A percentile compares a stretch with the other conserved stretches of the same genome.
Evolutionary conservation across 176 grass and related monocot species (phyloP).

Genomic region (Triticum dicoccoides): DNA sequence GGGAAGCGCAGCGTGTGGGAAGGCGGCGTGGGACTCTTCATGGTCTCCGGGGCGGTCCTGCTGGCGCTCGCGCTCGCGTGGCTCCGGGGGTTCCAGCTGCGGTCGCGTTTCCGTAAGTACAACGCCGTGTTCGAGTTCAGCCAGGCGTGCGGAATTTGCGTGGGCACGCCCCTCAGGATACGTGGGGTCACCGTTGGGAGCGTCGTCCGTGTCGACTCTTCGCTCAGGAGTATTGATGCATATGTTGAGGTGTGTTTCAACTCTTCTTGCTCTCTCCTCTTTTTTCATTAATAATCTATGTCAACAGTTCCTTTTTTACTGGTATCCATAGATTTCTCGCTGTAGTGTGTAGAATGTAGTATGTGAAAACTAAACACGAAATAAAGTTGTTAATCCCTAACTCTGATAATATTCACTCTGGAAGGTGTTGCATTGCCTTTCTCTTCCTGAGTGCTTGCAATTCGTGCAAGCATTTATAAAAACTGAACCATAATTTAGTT

Average conservation of each 20-base stretch:
- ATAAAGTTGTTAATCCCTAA: neutral
- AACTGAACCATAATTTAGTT: neutral
- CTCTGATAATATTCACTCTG: neutral
- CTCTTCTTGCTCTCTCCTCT: neutral
- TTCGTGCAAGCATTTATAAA: neutral
- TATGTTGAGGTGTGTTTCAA: constrained; percentile 54
- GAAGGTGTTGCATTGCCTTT: neutral
- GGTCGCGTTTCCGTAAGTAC: constrained; percentile 80
- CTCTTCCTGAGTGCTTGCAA: neutral
- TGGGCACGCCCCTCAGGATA: constrained; percentile 88
- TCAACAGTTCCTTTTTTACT: neutral
- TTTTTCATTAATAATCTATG: neutral
- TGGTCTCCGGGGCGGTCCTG: constrained; percentile 78
- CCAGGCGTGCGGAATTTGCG: constrained; percentile 91
- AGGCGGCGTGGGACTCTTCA: constrained; percentile 94
- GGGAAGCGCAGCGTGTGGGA: constrained; percentile 92
- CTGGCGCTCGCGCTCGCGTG: constrained; percentile 77
- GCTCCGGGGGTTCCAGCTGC: constrained; percentile 77
- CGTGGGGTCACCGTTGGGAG: constrained; percentile 85
- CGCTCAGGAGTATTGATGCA: constrained; percentile 82
- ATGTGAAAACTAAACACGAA: neutral
- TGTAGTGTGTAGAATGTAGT: neutral
- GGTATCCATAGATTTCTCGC: neutral
- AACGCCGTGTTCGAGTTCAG: constrained; percentile 78
- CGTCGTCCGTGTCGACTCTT: constrained; percentile 86